Evolutionary conservation across 2,329 filamentous ascomycete species (phyloP).

Genomic region (Pestalotiopsis sp.): DNA sequence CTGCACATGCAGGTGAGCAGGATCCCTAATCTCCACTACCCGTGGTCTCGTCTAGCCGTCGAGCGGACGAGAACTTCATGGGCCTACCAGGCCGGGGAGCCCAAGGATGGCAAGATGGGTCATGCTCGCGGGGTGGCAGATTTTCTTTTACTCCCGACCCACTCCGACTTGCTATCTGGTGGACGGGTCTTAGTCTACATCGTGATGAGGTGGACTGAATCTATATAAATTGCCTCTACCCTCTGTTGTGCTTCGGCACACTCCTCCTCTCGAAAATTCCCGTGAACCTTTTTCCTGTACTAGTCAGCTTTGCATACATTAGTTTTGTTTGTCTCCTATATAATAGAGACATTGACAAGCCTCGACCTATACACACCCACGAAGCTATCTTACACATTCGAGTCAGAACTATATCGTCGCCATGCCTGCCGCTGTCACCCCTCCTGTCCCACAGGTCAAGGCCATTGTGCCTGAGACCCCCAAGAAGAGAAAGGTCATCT

Average conservation of each 20-base stretch:
- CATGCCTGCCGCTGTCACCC: slow-evolving; percentile 42
- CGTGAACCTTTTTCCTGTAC: background rate
- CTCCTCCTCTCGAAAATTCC: background rate
- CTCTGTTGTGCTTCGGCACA: background rate
- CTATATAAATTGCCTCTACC: slow-evolving; percentile 14
- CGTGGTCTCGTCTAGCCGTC: slow-evolving; percentile 4
- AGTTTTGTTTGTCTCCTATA: background rate
- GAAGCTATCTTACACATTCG: background rate
- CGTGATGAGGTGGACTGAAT: background rate
- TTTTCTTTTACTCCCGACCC: background rate
- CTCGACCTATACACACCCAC: background rate
- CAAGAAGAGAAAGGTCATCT: slow-evolving; percentile 59
- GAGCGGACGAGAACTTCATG: slow-evolving; percentile 8
- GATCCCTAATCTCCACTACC: slow-evolving; percentile 6
- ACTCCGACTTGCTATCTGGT: background rate
- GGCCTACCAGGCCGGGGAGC: background rate
- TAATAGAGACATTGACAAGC: background rate
- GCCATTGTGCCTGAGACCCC: slow-evolving; percentile 30
- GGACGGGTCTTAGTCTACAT: background rate
- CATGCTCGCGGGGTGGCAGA: background rate
- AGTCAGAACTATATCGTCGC: slow-evolving; percentile 23
- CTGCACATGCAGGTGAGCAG: slow-evolving; percentile 14
- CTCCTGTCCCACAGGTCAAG: slow-evolving; percentile 32
- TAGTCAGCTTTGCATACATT: background rate
- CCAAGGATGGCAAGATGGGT: background rate